Evolutionary conservation across 1,284 basidiomycete species (phyloP), one percentile per base, ranked within the genome.

Genomic region (Austropuccinia psidii): DNA sequence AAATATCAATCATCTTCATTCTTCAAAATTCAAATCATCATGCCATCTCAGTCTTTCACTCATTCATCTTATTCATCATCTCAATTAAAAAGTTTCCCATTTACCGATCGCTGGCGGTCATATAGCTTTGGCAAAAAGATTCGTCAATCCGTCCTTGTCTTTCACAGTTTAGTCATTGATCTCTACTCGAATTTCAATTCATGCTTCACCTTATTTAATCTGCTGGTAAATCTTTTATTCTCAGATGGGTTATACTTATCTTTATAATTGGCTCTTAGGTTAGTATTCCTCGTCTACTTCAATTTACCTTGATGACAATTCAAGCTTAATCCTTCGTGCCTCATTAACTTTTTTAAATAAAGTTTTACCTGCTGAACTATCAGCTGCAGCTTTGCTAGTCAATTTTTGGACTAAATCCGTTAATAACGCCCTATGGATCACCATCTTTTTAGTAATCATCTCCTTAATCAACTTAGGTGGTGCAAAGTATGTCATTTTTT

Each of bases 121-220:
- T 80, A 89, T 93, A 80, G 88, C 85, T 62, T 83, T 92, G 45
- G 89, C 90, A 3, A 86, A 86, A 76, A 87, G 89, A 50, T 91
- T 91, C 79, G 87, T 91, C 31, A 87, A 90, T 78, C 87, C 88
- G 5, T 88, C 90, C 1, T 84, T 92, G 74, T 88, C 88, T 0
- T 78, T 79, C 50, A 76, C 78, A 21, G 76, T 80, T 78, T 76
- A n/a, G 19, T 78, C 43, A 47, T 31, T 4, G 7, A 31, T 19
- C 31, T n/a, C 52, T 31, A 21, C 5, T 7, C 27, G 7, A 15
- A 6, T 6, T 29, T 27, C 4, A 21, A 4, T 4, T 55, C 52
- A 17, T 17, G 29, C 52, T 31, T 29, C 52, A n/a, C 17, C 7
- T 9, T 17, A 35, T 8, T 37, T 9, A 61, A n/a, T n/a, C n/a